phyloP scores from a whole-genome alignment of 768 basidiomycete species.

The Mycena chlorophos region DNA sequence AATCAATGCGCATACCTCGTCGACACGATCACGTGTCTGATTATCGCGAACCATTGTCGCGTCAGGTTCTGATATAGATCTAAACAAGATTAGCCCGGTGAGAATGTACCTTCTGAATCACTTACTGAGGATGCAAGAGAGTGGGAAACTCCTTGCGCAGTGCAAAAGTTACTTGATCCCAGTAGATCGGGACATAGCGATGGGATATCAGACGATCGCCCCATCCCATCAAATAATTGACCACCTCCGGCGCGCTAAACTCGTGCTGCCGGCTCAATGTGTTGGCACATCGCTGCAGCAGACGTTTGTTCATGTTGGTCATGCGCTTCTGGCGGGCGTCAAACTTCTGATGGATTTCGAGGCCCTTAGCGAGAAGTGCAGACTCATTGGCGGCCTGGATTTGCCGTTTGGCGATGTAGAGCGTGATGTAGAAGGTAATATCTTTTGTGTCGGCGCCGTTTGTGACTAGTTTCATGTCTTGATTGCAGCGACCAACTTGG shows the following conservation, averaged over 20 bases:
- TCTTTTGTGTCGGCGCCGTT: conserved; percentile 31
- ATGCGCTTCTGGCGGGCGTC: conserved; percentile 13
- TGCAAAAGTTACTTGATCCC: conserved; percentile 23
- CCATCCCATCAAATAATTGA: conserved; percentile 43
- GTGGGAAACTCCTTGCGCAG: conserved; percentile 19
- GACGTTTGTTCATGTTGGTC: conserved; percentile 24
- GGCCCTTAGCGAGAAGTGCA: conserved; percentile 35
- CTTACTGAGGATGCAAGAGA: conserved; percentile 1
- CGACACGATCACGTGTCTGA: too few relatives aligned
- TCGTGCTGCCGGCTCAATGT: conserved; percentile 36
- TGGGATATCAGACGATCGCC: conserved; percentile 37
- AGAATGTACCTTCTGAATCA: not conserved
- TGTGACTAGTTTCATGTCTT: too few relatives aligned
- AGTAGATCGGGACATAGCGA: conserved; percentile 35
- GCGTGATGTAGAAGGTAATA: conserved; percentile 38
- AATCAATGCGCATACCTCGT: too few relatives aligned
- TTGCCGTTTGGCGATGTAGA: conserved; percentile 45
- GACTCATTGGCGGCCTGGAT: conserved; percentile 33
- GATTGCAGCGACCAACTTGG: conserved; percentile 31
- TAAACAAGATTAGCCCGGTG: not conserved
- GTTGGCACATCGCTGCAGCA: conserved; percentile 37
- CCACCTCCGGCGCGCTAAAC: conserved; percentile 37
- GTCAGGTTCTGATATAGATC: too few relatives aligned
- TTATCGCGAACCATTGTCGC: too few relatives aligned
- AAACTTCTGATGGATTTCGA: conserved; percentile 28